Conservation (phyloP, 495 filamentous ascomycete genomes). For the Aspergillus hancockii region DNA sequence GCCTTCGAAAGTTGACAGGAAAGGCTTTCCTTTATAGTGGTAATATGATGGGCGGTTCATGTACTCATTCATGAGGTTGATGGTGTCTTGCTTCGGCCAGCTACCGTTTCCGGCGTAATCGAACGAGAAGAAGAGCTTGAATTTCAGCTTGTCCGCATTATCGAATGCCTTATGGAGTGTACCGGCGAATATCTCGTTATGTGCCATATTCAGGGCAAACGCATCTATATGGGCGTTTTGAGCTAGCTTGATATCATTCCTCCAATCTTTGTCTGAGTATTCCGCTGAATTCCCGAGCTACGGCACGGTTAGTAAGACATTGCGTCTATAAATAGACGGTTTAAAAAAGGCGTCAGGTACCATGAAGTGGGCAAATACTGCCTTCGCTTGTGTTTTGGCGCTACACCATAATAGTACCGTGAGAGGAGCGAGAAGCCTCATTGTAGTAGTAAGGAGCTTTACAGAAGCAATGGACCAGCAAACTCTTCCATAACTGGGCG, state of each 20-base stretch:
- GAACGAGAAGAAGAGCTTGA: conserved; percentile 69
- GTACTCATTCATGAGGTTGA: conserved; percentile 54
- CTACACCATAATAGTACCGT: background rate
- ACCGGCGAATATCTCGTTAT: conserved; percentile 43
- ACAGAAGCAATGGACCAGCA: too few relatives aligned
- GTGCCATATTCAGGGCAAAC: conserved; percentile 68
- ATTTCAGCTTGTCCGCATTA: conserved; percentile 50
- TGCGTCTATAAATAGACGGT: background rate
- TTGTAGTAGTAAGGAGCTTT: too few relatives aligned
- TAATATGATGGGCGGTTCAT: conserved; percentile 50
- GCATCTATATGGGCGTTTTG: conserved; percentile 65
- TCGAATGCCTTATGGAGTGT: conserved; percentile 51
- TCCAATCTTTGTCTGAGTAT: conserved; percentile 44
- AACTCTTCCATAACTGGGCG: too few relatives aligned
- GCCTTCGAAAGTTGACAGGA: conserved; percentile 73
- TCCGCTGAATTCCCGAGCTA: conserved; percentile 11
- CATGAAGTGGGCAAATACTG: conserved; percentile 22
- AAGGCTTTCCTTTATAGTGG: conserved; percentile 49
- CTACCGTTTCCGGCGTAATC: conserved; percentile 56
- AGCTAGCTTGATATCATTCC: conserved; percentile 57
- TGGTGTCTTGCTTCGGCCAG: conserved; percentile 56
- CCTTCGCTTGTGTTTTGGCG: conserved; percentile 1
- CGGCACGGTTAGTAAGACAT: background rate
- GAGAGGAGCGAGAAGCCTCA: too few relatives aligned
- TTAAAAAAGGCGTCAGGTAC: background rate